These are phyloP conservation scores for Cordyceps cateniannulata DNA, from an alignment of 2,329 filamentous ascomycete species.

Conservation along the genomic window DNA sequence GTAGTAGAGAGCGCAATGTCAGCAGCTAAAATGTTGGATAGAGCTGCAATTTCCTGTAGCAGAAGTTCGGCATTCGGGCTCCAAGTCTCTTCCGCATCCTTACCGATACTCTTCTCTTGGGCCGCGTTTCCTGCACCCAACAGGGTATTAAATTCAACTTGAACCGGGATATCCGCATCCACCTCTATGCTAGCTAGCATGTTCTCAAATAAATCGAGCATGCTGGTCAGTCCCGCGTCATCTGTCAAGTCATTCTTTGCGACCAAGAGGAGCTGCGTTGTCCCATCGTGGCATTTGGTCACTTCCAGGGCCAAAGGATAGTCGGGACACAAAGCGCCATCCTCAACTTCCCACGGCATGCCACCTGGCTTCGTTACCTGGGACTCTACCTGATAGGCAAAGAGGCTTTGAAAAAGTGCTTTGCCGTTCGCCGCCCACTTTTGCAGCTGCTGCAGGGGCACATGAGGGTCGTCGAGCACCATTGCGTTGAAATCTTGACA, in stretches of 20 bases:
- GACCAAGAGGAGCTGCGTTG: constrained; percentile 52
- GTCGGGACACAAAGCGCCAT: constrained; percentile 48
- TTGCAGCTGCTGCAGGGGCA: constrained; percentile 69
- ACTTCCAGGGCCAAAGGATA: constrained; percentile 76
- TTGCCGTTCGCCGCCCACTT: constrained; percentile 64
- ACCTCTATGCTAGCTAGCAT: constrained; percentile 1
- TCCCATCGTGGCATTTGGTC: constrained; percentile 41
- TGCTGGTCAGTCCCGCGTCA: constrained; percentile 19
- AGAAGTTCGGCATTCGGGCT: constrained; percentile 44
- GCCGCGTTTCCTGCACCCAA: constrained; percentile 10
- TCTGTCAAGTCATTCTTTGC: constrained; percentile 40
- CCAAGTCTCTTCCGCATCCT: constrained; percentile 49
- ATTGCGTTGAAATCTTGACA: constrained; percentile 70
- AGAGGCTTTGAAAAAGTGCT: constrained; percentile 70
- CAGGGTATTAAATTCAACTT: not conserved
- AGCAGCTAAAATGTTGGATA: constrained; percentile 48
- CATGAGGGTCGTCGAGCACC: constrained; percentile 62
- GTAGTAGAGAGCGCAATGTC: constrained; percentile 53
- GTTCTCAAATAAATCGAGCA: constrained; percentile 36
- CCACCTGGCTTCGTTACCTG: constrained; percentile 20
- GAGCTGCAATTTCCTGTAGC: constrained; percentile 53
- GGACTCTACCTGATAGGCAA: constrained; percentile 65
- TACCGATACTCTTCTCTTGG: not conserved
- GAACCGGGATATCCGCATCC: not conserved
- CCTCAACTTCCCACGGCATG: constrained; percentile 47